Evolutionary conservation across 2,329 filamentous ascomycete genomes (phyloP).

Genomic region (Clarireedia hainanense): DNA sequence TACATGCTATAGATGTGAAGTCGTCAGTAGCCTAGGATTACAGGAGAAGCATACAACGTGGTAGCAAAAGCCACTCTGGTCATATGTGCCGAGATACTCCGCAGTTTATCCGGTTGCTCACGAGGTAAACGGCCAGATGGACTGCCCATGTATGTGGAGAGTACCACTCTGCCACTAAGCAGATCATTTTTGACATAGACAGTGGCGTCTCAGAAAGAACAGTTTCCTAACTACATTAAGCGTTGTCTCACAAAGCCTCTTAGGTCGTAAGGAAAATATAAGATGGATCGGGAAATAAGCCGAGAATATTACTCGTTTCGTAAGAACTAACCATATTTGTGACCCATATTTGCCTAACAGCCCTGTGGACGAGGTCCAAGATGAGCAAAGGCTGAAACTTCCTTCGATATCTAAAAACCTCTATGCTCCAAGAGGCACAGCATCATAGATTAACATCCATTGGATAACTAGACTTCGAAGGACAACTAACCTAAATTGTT

Average conservation of each 20-base stretch:
- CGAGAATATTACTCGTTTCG: neutral
- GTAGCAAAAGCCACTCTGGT: neutral
- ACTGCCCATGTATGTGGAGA: neutral
- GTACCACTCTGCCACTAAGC: neutral
- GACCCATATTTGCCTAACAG: no score
- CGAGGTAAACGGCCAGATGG: neutral
- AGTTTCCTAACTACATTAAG: neutral
- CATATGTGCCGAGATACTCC: neutral
- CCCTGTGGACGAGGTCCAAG: neutral
- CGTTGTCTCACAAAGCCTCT: neutral
- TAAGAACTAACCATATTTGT: neutral
- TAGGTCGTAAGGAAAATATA: neutral
- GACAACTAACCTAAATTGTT: neutral
- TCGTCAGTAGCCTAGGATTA: neutral
- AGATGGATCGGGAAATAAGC: constrained; percentile 1
- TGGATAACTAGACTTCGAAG: neutral
- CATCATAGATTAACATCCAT: neutral
- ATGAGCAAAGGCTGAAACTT: constrained; percentile 2
- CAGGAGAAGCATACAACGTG: neutral
- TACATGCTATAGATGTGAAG: neutral
- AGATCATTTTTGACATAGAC: neutral
- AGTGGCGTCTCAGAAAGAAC: neutral
- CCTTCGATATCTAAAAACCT: neutral
- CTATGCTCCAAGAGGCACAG: neutral
- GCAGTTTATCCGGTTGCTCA: neutral